Percentiles rank a stretch among this genome's conserved stretches.
Conservation (phyloP, 345 rosid species). For the Citropsis articulata region DNA sequence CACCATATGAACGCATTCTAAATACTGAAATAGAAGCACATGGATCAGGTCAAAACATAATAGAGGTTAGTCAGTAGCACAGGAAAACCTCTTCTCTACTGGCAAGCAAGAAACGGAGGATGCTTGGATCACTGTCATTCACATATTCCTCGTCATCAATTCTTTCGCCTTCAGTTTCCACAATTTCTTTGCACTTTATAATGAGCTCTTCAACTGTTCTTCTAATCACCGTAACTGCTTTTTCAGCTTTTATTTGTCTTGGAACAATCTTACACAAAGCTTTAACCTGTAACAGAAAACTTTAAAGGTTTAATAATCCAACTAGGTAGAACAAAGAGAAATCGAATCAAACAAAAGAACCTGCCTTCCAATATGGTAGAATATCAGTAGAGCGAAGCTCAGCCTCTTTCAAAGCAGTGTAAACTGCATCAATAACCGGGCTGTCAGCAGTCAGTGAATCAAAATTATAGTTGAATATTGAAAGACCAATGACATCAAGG, state of each 20-base stretch:
- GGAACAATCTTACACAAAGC: constrained; percentile 82
- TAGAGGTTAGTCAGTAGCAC: neutral
- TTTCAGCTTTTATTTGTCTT: constrained; percentile 91
- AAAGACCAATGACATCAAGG: constrained; percentile 86
- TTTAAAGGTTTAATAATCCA: neutral
- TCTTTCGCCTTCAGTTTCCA: constrained; percentile 87
- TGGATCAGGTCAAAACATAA: neutral
- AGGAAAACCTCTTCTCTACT: constrained; percentile 83
- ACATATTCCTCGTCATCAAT: constrained; percentile 85
- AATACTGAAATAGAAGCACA: neutral
- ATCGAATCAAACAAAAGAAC: constrained; percentile 19
- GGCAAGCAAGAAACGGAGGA: constrained; percentile 90
- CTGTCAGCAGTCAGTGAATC: constrained; percentile 76
- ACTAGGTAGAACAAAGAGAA: neutral
- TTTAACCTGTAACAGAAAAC: constrained; percentile 37
- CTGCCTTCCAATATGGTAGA: constrained; percentile 92
- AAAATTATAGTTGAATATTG: constrained; percentile 82
- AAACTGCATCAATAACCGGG: constrained; percentile 89
- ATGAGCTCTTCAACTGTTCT: constrained; percentile 82
- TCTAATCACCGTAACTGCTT: constrained; percentile 70
- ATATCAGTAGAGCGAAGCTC: constrained; percentile 92
- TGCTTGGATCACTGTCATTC: constrained; percentile 88
- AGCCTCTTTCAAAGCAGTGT: constrained; percentile 90
- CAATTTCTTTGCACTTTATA: constrained; percentile 78
- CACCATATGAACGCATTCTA: neutral